Evolutionary conservation across 179 eudicot species (phyloP).

Genomic region (Camellia oleifera): DNA sequence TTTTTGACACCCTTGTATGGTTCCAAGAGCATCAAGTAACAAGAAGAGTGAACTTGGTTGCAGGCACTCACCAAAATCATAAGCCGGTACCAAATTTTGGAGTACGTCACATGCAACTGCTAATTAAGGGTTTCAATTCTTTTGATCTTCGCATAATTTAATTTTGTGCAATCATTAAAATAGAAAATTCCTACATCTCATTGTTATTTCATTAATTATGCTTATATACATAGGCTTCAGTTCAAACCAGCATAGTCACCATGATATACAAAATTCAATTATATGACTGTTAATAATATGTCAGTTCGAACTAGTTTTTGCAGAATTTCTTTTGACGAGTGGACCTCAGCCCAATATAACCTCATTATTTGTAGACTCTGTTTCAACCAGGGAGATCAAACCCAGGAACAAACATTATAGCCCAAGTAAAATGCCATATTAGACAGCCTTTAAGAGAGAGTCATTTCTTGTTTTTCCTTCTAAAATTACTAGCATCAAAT

Average conservation of each 20-base stretch:
- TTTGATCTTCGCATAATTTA: background rate
- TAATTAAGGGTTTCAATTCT: background rate
- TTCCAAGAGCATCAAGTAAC: background rate
- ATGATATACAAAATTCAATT: background rate
- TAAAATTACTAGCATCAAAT: background rate
- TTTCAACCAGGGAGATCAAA: conserved; percentile 2
- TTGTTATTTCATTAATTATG: background rate
- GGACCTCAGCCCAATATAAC: background rate
- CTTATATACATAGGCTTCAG: no score
- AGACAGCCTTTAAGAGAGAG: background rate
- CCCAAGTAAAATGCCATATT: background rate
- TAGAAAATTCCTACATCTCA: background rate
- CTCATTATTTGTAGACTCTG: background rate
- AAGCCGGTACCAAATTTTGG: background rate
- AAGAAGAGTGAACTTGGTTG: background rate
- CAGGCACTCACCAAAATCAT: background rate
- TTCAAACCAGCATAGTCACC: background rate
- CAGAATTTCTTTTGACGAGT: background rate
- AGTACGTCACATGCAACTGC: background rate
- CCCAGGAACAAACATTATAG: background rate
- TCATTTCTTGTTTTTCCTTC: conserved; percentile 5
- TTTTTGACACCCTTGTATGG: background rate
- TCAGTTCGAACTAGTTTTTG: background rate
- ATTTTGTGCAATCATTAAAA: background rate
- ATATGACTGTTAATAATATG: background rate